Percentiles rank a stretch among this genome's conserved stretches.
These are phyloP conservation scores for Clonostachys chloroleuca DNA, from an alignment of 2,329 filamentous ascomycete species.

Conservation along the genomic window DNA sequence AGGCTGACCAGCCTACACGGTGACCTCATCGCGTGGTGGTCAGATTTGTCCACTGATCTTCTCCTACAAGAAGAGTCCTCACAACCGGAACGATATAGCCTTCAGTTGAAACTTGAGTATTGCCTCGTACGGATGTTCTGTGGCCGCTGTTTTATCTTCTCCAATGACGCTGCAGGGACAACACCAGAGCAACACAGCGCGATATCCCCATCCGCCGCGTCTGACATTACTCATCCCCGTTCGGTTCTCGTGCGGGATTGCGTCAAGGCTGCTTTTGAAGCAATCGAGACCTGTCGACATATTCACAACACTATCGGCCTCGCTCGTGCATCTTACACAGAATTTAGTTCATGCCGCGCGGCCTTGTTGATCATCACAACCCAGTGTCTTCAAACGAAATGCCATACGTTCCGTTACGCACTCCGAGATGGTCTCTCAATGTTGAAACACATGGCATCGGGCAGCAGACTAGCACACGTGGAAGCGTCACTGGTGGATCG, in stretches of 20 bases:
- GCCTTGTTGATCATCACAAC: conserved; percentile 42
- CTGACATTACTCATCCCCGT: conserved; percentile 21
- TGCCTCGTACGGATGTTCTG: conserved; percentile 48
- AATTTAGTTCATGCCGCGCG: conserved; percentile 50
- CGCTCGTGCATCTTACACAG: conserved; percentile 48
- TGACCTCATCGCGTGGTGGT: conserved; percentile 30
- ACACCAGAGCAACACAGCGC: conserved; percentile 7
- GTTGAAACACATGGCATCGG: conserved; percentile 48
- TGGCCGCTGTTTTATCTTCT: conserved; percentile 42
- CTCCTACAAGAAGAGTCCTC: conserved; percentile 29
- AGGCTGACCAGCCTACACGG: conserved; percentile 25
- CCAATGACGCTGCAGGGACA: conserved; percentile 4
- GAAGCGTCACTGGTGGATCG: conserved; percentile 46
- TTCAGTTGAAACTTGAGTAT: conserved; percentile 47
- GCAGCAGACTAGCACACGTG: conserved; percentile 43
- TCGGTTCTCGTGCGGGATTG: conserved; percentile 41
- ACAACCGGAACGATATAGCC: conserved; percentile 30
- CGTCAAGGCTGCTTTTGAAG: conserved; percentile 44
- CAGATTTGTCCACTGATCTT: conserved; percentile 20
- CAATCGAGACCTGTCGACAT: conserved; percentile 42
- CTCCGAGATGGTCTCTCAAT: conserved; percentile 43
- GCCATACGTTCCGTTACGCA: conserved; percentile 33
- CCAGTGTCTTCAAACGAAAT: conserved; percentile 28
- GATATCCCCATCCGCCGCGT: conserved; percentile 16
- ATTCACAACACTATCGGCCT: conserved; percentile 45